Evolutionary conservation across 495 filamentous ascomycete species (phyloP), one percentile per base, ranked within the genome.

Genomic region (Neurospora sp.): DNA sequence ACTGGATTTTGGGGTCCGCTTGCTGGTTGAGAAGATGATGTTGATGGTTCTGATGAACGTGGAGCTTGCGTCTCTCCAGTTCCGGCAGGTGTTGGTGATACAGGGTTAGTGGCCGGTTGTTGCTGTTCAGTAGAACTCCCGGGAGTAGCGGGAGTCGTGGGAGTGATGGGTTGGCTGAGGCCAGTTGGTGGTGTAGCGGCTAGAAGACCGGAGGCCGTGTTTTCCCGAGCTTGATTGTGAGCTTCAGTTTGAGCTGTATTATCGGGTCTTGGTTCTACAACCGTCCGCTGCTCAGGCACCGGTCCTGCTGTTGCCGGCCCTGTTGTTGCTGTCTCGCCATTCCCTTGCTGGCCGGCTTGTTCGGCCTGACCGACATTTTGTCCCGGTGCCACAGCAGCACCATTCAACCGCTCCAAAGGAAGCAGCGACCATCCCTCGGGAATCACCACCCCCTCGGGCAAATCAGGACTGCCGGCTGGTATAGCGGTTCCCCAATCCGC

Each of bases 381-480:
- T 35, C 27, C 27, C 27, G 54, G 54, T 35, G 54, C 14, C 0
- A 66, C 54, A 66, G 27, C 54, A 35, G 6, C 80, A 14, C 81
- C 82, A n/a, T 87, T 84, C 20, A 88, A 72, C 18, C 90, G 84
- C 46, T 91, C 86, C 12, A 94, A 84, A 71, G 92, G 92, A 40
- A 92, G 82, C 38, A 96, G 79, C 31, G 88, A 90, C 93, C 93
- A 96, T 8, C 93, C 93, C 48, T 87, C 84, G 3, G 93, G 93
- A 39, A 96, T 88, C 14, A 82, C 87, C 16, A 95, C 83, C 10
- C 93, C 92, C 46, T 90, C 87, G 4, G 93, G 93, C 23, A 95
- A 83, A 54, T 91, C 88, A 31, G 88, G 78, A 77, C 92, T 90
- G 23, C 90, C 92, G 16, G 91, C 81, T 31, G 86, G 84, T 72